A percentile compares a stretch with the other conserved stretches of the same genome.
Conservation (phyloP, 2,329 filamentous ascomycete genomes). For the Cucurbitaria berberidis region DNA sequence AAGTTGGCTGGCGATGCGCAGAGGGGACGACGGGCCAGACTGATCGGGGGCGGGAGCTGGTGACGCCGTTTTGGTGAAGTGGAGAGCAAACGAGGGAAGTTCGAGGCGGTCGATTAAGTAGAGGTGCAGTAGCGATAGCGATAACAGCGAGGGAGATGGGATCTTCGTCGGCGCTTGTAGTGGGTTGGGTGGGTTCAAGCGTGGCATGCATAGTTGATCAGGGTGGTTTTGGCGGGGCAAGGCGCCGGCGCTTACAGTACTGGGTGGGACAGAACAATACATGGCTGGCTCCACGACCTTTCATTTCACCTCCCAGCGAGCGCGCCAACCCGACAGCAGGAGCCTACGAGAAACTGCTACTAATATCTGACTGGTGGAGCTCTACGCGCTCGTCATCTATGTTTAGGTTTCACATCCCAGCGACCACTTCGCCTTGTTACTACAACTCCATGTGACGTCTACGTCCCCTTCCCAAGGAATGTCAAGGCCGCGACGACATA, state of each 20-base stretch:
- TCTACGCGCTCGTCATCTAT: no score
- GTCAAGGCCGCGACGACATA: slow-evolving; percentile 59
- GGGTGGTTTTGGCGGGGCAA: slow-evolving; percentile 18
- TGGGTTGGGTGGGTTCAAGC: slow-evolving; percentile 7
- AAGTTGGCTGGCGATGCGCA: slow-evolving; percentile 54
- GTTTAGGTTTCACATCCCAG: no score
- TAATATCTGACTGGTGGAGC: no score
- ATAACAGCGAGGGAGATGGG: slow-evolving; percentile 8
- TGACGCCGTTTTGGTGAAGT: slow-evolving; percentile 17
- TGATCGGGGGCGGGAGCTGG: slow-evolving; percentile 17
- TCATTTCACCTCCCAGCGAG: not conserved
- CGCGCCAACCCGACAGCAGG: no score
- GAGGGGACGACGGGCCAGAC: slow-evolving; percentile 20
- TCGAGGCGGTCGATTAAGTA: slow-evolving; percentile 5
- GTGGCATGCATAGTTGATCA: slow-evolving; percentile 13
- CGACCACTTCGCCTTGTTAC: no score
- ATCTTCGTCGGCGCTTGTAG: slow-evolving; percentile 16
- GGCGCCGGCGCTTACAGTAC: no score
- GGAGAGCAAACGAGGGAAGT: not conserved
- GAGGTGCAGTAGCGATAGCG: not conserved
- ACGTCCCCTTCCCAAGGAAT: slow-evolving; percentile 42
- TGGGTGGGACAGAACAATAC: no score
- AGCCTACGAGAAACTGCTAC: no score
- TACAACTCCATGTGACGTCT: not conserved
- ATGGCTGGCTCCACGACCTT: slow-evolving; percentile 3